Base-by-base conservation (phyloP, 73 alveolate genomes). In the Paramecium bursaria region DNA sequence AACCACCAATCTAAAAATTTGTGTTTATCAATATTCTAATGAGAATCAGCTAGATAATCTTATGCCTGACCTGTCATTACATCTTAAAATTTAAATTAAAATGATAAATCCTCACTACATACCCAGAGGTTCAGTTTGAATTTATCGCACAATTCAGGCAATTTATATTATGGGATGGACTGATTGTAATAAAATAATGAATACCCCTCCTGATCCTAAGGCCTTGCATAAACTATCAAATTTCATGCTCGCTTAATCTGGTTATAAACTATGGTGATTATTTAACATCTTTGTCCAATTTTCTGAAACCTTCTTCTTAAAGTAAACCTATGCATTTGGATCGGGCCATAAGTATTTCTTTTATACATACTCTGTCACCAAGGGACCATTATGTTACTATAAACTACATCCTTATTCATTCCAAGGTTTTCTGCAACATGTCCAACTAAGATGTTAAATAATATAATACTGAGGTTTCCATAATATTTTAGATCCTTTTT, bases 381-480 rank as follows among this genome's bases (percentile, higher is more conserved):
- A 91, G 4, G 94, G 95, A 4, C 99, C 99, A 52, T 88, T 90
- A 75, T 97, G 99, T 57, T 89, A 75, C 48, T 90, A 76, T 79
- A 86, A 75, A 21, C 94, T 86, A 55, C 99, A 97, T 19, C 99
- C 99, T 33, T 85, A 87, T 9, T 90, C 94, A 29, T 76, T 94
- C 99, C 99, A 97, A 49, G 91, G 97, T 55, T 90, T 76, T 49
- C 99, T 93, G 60, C 99, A 97, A 89, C 99, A 97, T 50, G 98
- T 95, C 99, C 99, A 97, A 86, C 96, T 99, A 29, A 97, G 97
- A 30, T 75, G 88, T 98, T 97, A 88, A 74, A 91, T 86, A 49
- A 86, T 47, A 48, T 86, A 52, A 76, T 87, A 76, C 48, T 96
- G 99, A 23, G 99, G 98, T 35, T 61, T 90, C 98, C 98, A 90